These are phyloP conservation scores for Hyaloscypha hepaticicola DNA, from an alignment of 495 filamentous ascomycete species.

Conservation along the genomic window DNA sequence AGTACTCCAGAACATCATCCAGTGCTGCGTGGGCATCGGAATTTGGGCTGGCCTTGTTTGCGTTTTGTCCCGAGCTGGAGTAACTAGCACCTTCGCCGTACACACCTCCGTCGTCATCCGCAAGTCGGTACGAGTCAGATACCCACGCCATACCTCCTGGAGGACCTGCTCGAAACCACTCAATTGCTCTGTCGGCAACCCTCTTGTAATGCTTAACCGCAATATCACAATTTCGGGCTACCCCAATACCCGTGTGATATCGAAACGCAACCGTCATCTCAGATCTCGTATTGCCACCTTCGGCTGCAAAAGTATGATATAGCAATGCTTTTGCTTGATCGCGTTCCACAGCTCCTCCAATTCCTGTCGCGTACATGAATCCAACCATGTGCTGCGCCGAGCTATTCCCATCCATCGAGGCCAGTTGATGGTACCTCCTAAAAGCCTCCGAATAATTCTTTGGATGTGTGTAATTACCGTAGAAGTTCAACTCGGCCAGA, in stretches of 20 bases:
- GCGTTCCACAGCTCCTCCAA: conserved; percentile 76
- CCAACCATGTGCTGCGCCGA: conserved; percentile 95
- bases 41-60: conserved; percentile 64
- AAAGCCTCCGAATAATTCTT: conserved; percentile 82
- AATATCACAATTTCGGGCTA: conserved; percentile 79
- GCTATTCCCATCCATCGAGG: conserved; percentile 75
- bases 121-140: conserved; percentile 72
- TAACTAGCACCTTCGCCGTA: conserved; percentile 94
- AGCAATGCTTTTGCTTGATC: conserved; percentile 92
- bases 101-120: conserved; percentile 88
- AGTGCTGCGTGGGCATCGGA: conserved; percentile 77
- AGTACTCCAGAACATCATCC: conserved; percentile 91
- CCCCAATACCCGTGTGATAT: conserved; percentile 81
- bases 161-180: conserved; percentile 81
- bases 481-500: conserved; percentile 93
- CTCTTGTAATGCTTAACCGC: conserved; percentile 86
- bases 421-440: conserved; percentile 74
- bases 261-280: conserved; percentile 94
- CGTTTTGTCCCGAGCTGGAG: conserved; percentile 86
- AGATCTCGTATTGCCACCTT: conserved; percentile 76
- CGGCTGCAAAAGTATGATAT: conserved; percentile 92
- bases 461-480: conserved; percentile 90
- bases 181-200: conserved; percentile 91
- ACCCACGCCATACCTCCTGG: conserved; percentile 82
- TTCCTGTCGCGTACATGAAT: conserved; percentile 92